Conservation (phyloP, 768 basidiomycete genomes). For the Chalciporus piperatus region DNA sequence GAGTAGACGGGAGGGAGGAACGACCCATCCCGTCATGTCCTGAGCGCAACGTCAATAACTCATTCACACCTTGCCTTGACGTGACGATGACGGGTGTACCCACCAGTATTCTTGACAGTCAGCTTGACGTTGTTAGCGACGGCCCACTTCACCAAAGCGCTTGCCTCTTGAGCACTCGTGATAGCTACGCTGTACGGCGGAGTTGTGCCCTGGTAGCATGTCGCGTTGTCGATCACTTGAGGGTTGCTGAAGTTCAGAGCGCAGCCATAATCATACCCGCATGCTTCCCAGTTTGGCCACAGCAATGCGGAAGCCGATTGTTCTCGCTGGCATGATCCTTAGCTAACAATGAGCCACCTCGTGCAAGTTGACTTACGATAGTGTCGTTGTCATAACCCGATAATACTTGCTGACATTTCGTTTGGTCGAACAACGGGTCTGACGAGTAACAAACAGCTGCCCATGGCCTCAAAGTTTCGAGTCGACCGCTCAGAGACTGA, state of each 20-base stretch:
- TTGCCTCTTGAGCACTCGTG: conserved; percentile 3
- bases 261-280: conserved; percentile 7
- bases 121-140: conserved; percentile 1
- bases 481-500: neutral
- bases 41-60: too few relatives aligned
- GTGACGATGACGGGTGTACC: too few relatives aligned
- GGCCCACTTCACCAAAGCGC: conserved; percentile 5
- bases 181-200: conserved; percentile 6
- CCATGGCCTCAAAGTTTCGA: conserved; percentile 5
- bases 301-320: conserved; percentile 1
- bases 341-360: too few relatives aligned
- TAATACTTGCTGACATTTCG: conserved; percentile 3
- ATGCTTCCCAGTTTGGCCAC: conserved; percentile 11
- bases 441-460: conserved; percentile 6
- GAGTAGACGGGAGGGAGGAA: too few relatives aligned
- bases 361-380: neutral
- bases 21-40: too few relatives aligned
- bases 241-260: conserved; percentile 2
- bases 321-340: too few relatives aligned
- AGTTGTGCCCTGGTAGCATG: conserved; percentile 4
- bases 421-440: conserved; percentile 3
- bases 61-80: too few relatives aligned
- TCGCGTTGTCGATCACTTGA: neutral
- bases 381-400: conserved; percentile 3
- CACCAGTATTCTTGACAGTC: conserved; percentile 8